Evolutionary conservation across 352 stramenopile genomes (phyloP).

Genomic region (Phytopythium sindhum): DNA sequence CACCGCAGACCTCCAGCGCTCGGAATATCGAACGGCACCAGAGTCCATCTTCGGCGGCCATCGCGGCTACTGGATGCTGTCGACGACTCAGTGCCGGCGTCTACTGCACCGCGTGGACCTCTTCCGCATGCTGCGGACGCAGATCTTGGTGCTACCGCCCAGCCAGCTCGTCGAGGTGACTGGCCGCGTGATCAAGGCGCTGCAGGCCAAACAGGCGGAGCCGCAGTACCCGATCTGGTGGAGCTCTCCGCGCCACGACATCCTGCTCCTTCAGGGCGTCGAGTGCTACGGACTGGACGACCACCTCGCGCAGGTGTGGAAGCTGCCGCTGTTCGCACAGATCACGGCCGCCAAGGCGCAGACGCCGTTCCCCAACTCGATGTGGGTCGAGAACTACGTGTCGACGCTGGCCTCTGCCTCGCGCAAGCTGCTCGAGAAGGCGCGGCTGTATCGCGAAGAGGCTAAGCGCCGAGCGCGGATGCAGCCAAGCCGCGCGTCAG

Average conservation of each 20-base stretch:
- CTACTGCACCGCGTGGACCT: constrained; percentile 78
- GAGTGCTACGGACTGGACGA: constrained; percentile 83
- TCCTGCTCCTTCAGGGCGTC: constrained; percentile 77
- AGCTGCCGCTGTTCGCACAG: constrained; percentile 51
- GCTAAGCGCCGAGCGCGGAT: background rate
- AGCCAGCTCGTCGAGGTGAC: constrained; percentile 61
- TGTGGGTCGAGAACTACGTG: constrained; percentile 82
- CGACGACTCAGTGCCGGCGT: constrained; percentile 46
- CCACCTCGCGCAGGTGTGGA: constrained; percentile 63
- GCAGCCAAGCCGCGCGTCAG: background rate
- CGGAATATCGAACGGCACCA: background rate
- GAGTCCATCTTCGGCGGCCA: constrained; percentile 63
- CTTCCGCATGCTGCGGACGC: constrained; percentile 65
- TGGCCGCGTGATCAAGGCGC: constrained; percentile 39
- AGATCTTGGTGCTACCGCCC: constrained; percentile 66
- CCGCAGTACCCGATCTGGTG: constrained; percentile 65
- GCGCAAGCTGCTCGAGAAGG: constrained; percentile 29
- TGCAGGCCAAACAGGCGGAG: constrained; percentile 16
- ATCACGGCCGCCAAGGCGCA: constrained; percentile 22
- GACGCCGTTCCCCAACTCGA: constrained; percentile 43
- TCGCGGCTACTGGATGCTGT: constrained; percentile 61
- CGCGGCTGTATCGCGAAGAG: background rate
- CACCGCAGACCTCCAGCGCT: background rate
- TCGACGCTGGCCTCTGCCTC: constrained; percentile 32
- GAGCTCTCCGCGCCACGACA: constrained; percentile 70